phyloP scores from a whole-genome alignment of 257 asterid genomes.

The Plantago major region DNA sequence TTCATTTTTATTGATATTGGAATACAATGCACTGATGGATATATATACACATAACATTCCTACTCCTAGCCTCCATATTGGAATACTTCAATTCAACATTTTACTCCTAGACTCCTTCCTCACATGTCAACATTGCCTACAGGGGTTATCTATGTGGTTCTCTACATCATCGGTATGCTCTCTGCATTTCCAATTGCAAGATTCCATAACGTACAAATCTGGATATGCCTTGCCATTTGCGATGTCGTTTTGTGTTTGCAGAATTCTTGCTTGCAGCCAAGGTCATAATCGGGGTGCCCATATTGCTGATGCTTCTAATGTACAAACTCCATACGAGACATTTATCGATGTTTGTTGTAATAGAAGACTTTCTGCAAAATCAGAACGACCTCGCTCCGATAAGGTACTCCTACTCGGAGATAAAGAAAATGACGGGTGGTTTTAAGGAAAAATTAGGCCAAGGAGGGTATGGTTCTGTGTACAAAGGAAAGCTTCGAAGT shows the following conservation, averaged over 20 bases:
- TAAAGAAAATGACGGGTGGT: slow-evolving; percentile 24
- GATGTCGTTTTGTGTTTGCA: not conserved
- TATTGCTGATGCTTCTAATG: slow-evolving; percentile 7
- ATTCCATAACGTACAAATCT: too few species aligned
- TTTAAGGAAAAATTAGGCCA: slow-evolving; percentile 28
- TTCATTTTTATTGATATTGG: too few species aligned
- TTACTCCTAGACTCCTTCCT: too few species aligned
- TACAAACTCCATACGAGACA: slow-evolving; percentile 22
- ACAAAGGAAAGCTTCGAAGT: slow-evolving; percentile 29
- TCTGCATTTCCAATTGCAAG: too few species aligned
- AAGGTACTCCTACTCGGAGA: slow-evolving; percentile 26
- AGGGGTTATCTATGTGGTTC: too few species aligned
- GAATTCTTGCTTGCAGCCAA: not conserved
- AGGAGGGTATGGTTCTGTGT: slow-evolving; percentile 29
- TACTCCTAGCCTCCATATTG: too few species aligned
- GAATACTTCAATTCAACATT: too few species aligned
- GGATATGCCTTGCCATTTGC: too few species aligned
- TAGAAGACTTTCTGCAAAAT: slow-evolving; percentile 22
- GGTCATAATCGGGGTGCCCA: slow-evolving; percentile 19
- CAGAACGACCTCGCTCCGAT: slow-evolving; percentile 28
- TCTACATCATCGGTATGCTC: too few species aligned
- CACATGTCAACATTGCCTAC: too few species aligned
- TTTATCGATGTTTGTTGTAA: slow-evolving; percentile 15
- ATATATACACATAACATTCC: too few species aligned
- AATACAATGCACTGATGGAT: too few species aligned